Percentiles rank a stretch among this genome's conserved stretches.
These are phyloP conservation scores for Globisporangium perplexum DNA, from an alignment of 352 stramenopile species.

Conservation along the genomic window DNA sequence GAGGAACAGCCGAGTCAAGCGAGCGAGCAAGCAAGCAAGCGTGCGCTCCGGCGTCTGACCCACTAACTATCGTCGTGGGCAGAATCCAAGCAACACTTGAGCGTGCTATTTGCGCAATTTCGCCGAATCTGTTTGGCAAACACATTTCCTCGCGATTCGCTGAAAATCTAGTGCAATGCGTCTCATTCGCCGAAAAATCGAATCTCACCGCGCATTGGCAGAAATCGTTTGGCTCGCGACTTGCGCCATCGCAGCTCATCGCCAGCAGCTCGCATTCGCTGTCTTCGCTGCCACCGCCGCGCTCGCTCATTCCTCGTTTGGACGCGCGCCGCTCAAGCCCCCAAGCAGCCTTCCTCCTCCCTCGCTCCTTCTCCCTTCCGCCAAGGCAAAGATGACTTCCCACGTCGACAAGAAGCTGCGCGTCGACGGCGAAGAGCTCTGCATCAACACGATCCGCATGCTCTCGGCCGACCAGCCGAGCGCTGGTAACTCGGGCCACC, in stretches of 20 bases:
- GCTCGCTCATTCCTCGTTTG: constrained; percentile 35
- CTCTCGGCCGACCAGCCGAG: constrained; percentile 97
- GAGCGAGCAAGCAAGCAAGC: neutral
- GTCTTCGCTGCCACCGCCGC: no score
- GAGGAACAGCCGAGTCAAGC: no score
- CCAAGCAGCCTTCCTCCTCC: constrained; percentile 2
- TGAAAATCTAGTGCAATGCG: no score
- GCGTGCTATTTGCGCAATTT: no score
- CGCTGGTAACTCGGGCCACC: constrained; percentile 97
- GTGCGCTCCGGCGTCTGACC: neutral
- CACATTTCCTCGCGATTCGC: neutral
- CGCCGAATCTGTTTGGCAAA: neutral
- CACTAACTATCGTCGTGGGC: neutral
- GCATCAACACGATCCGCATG: constrained; percentile 98
- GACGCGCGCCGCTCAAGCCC: constrained; percentile 27
- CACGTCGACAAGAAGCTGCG: constrained; percentile 81
- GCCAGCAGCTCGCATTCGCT: neutral
- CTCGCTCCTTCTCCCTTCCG: constrained; percentile 3
- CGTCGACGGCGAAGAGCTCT: constrained; percentile 83
- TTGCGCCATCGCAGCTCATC: neutral
- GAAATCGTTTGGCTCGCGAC: neutral
- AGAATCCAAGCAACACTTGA: no score
- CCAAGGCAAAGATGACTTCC: constrained; percentile 42
- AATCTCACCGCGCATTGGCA: neutral
- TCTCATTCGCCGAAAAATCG: neutral